Evolutionary conservation across 169 alveolate species (phyloP).

Genomic region (Eimeria maxima): DNA sequence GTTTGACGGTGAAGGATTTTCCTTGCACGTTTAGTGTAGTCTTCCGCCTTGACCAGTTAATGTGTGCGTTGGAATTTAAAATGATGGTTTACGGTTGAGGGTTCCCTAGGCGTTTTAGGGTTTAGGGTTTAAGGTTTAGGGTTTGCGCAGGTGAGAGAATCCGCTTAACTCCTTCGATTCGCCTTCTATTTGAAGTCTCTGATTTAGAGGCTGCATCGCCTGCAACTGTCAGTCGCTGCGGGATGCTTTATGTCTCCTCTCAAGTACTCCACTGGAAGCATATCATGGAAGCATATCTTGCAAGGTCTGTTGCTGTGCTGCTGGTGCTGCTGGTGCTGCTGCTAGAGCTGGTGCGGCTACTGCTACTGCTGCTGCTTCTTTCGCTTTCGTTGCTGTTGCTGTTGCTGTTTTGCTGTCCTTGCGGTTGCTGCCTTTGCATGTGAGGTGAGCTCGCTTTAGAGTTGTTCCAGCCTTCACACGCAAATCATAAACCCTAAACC

Average conservation of each 20-base stretch:
- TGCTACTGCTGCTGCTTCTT: not conserved
- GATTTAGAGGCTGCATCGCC: conserved; percentile 97
- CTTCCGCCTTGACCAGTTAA: too few species aligned
- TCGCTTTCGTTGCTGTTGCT: not conserved
- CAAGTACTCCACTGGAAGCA: conserved; percentile 83
- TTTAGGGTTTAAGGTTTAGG: conserved; percentile 34
- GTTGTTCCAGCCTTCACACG: not conserved
- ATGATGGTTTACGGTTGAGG: too few species aligned
- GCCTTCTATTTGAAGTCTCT: conserved; percentile 95
- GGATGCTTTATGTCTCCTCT: conserved; percentile 96
- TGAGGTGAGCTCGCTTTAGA: too few species aligned
- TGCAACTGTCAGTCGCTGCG: conserved; percentile 98
- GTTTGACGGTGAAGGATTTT: not conserved
- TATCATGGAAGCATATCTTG: conserved; percentile 89
- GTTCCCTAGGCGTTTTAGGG: not conserved
- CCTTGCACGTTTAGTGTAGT: too few species aligned
- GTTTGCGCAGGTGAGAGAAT: conserved; percentile 91
- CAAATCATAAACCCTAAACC: not conserved
- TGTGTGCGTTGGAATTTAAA: too few species aligned
- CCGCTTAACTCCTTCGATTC: conserved; percentile 96
- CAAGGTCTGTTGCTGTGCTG: conserved; percentile 79
- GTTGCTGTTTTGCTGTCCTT: not conserved
- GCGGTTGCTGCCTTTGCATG: not conserved
- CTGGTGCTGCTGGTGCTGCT: conserved; percentile 20
- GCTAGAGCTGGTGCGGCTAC: not conserved